These are phyloP conservation scores for Zymoseptoria passerinii DNA, from an alignment of 2,329 filamentous ascomycete species.

Conservation along the genomic window DNA sequence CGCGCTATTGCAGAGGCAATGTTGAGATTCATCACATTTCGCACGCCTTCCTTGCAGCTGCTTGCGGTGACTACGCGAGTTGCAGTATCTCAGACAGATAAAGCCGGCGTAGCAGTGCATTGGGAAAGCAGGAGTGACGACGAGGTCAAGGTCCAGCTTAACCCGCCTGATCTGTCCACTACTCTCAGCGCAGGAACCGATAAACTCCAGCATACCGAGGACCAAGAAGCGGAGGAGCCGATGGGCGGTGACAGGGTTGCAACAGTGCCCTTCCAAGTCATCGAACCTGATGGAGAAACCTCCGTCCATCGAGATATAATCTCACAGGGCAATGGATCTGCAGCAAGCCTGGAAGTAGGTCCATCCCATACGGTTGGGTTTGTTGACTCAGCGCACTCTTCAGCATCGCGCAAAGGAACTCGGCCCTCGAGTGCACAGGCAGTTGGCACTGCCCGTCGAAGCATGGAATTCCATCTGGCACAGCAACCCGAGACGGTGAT, in stretches of 20 bases:
- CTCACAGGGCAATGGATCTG: neutral
- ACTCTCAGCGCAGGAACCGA: too few relatives aligned
- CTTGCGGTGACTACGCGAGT: neutral
- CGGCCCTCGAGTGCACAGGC: too few relatives aligned
- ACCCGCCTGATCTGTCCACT: too few relatives aligned
- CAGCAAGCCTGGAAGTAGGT: neutral
- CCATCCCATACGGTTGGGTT: neutral
- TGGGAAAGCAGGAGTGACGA: neutral
- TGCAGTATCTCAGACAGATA: neutral
- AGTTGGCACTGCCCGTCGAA: too few relatives aligned
- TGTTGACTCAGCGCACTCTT: neutral
- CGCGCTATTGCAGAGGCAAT: conserved; percentile 8
- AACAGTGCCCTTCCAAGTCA: neutral
- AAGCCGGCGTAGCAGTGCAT: neutral
- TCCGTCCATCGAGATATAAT: neutral
- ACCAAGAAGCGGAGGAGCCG: neutral
- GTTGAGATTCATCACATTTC: conserved; percentile 22
- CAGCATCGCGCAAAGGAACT: too few relatives aligned
- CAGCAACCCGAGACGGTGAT: too few relatives aligned
- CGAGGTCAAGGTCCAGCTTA: too few relatives aligned
- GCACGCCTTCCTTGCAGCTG: conserved; percentile 1
- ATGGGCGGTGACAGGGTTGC: neutral
- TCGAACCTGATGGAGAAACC: neutral
- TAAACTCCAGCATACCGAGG: neutral
- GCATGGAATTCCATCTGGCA: too few relatives aligned